Evolutionary conservation across 192 early-diverging fungal species (phyloP), one percentile per base, ranked within the genome.

Genomic region (Linnemannia hyalina): DNA sequence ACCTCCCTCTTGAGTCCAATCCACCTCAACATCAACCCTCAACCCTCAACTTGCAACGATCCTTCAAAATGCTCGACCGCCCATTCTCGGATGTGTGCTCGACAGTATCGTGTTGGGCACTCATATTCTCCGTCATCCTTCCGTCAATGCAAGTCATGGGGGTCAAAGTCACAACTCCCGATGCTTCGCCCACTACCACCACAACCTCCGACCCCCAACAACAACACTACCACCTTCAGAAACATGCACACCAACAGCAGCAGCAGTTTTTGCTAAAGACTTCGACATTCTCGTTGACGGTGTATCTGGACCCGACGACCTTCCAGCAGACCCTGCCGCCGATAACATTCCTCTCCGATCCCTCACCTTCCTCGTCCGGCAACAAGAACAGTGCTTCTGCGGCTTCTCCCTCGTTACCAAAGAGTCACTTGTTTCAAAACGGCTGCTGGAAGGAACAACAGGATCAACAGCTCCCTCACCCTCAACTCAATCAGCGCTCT

Each of bases 41-140:
- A 40, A 40, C 38, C 35, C n/a, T 26, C 57, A 55, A 6, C 57
- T 32, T 11, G 23, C 22, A 63, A 4, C 60, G 55, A 65, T 65
- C 60, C n/a, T 29, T 6, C 35, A 71, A 38, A 15, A 81, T 81
- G 80, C 74, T 81, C 5, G 80, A 86, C 47, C 70, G 69, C 41
- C 84, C 84, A 4, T 77, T 83, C 65, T 78, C 82, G 36, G 82
- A 83, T 35, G 68, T 83, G 15, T 78, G 76, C 76, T 80, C 75
- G 11, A 86, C 84, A 46, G 84, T 86, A 23, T 86, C 84, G 20
- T 86, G 74, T 52, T 86, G 80, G 75, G 84, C 79, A n/a, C 65
- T 86, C 23, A 46, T 86, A 35, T 54, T 86, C 54, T 77, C 84
- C n/a, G 84, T 75, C 47, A 76, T 86, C 57, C 57, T 86, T 46